Base-by-base conservation (phyloP, 768 basidiomycete species). In the Phylloporus arenicola region DNA sequence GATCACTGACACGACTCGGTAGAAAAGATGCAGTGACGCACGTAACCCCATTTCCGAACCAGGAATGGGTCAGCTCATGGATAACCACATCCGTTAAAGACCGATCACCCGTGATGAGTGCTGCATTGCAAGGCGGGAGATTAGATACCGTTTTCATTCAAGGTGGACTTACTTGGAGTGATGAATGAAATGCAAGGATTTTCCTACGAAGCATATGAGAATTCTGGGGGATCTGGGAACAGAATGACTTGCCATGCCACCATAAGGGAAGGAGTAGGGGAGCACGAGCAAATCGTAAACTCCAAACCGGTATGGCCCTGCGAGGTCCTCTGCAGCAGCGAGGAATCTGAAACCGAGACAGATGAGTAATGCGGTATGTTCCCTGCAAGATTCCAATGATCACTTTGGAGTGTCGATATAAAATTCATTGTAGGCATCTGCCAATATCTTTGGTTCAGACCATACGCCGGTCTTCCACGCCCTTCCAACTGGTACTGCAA, bases 41-140 rank as follows among this genome's bases (percentile, higher is more conserved):
- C 86, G 88, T 90, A 49, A 92, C 80, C 20, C 88, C 87, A 63
- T 94, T 93, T n/a, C 92, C 92, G 53, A 92, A 94, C 83, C 86
- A 96, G 3, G 87, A 88, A 63, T 97, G 88, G 0, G 84, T 83
- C 25, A 86, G 70, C 63, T 92, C 92, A 70, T 95, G 88, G 0
- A 92, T 88, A 12, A 92, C 84, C 12, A 95, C 90, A 62, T 94
- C 90, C 8, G 92, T 91, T 10, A 92, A 73, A 5, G 83, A 79
- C 33, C 88, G 80, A 64, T 98, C 95, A 0, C 92, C 91, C 6
- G 92, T 82, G 39, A 98, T 73, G 5, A 96, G 75, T 3, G 92
- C 89, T n/a, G n/a, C n/a, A n/a, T n/a, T n/a, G n/a, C n/a, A 33
- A 14, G 31, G 11, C 11, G 13, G 33, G 12, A 1, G 33, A 25